These are phyloP conservation scores for Sporothrix euskadiensis DNA, from an alignment of 2,329 filamentous ascomycete genomes.

Conservation along the genomic window DNA sequence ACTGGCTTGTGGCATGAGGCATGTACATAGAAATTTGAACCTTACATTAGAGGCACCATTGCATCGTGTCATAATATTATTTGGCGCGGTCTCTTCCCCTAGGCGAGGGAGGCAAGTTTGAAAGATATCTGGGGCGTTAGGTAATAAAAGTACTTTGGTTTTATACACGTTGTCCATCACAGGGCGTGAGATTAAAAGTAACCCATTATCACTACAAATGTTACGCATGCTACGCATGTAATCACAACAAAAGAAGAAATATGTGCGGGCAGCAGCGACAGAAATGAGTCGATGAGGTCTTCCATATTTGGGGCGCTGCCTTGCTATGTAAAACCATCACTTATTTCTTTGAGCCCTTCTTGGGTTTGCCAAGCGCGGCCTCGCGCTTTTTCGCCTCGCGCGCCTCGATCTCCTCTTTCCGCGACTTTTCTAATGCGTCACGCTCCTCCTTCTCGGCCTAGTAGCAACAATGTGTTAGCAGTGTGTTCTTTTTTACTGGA, in stretches of 20 bases:
- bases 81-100: background rate
- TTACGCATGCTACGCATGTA: background rate
- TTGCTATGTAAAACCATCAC: background rate
- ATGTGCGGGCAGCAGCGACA: background rate
- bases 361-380: conserved; percentile 53
- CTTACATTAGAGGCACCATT: background rate
- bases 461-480: conserved; percentile 38
- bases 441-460: conserved; percentile 60
- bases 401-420: conserved; percentile 54
- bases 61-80: background rate
- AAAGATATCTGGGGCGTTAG: background rate
- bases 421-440: conserved; percentile 53
- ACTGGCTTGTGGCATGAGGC: background rate
- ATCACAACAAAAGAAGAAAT: background rate
- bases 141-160: background rate
- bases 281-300: background rate
- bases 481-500: background rate
- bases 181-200: background rate
- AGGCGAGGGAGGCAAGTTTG: background rate
- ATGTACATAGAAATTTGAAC: background rate
- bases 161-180: conserved; percentile 28
- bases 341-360: conserved; percentile 41
- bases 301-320: background rate
- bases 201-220: background rate
- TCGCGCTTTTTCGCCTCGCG: conserved; percentile 59